Evolutionary conservation across 1,284 basidiomycete genomes (phyloP).

Genomic region (Boletus calvinii): DNA sequence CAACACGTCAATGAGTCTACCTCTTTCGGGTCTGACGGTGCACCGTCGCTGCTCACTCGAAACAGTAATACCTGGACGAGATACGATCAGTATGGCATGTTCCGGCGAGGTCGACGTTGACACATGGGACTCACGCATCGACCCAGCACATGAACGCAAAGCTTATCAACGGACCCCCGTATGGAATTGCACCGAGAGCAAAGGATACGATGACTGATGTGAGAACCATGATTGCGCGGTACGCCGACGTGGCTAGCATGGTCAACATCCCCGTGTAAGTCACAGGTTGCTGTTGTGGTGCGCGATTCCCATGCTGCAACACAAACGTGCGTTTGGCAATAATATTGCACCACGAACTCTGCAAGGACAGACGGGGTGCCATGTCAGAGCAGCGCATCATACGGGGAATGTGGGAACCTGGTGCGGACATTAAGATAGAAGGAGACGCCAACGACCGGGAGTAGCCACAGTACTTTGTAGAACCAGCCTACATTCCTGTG

Average conservation of each 20-base stretch:
- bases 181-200: slow-evolving; percentile 60
- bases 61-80: slow-evolving; percentile 73
- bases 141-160: slow-evolving; percentile 81
- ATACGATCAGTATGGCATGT: slow-evolving; percentile 3
- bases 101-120: slow-evolving; percentile 1
- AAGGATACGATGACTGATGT: slow-evolving; percentile 74
- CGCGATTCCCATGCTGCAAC: slow-evolving; percentile 62
- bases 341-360: slow-evolving; percentile 72
- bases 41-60: slow-evolving; percentile 59
- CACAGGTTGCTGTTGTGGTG: slow-evolving; percentile 44
- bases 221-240: slow-evolving; percentile 74
- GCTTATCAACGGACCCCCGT: slow-evolving; percentile 55
- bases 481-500: slow-evolving; percentile 71
- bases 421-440: slow-evolving; percentile 73
- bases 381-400: slow-evolving; percentile 15
- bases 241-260: slow-evolving; percentile 72
- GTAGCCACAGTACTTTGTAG: slow-evolving; percentile 72
- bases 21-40: not conserved
- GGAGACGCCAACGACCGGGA: slow-evolving; percentile 68
- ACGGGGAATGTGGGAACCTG: slow-evolving; percentile 6
- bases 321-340: slow-evolving; percentile 71
- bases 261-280: slow-evolving; percentile 72
- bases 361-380: slow-evolving; percentile 13
- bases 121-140: slow-evolving; percentile 62
- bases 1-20: slow-evolving; percentile 8